Percentiles rank a stretch among this genome's conserved stretches.
Evolutionary conservation across 441 rosid genomes (phyloP).

Genomic region (Geranium incanum): DNA sequence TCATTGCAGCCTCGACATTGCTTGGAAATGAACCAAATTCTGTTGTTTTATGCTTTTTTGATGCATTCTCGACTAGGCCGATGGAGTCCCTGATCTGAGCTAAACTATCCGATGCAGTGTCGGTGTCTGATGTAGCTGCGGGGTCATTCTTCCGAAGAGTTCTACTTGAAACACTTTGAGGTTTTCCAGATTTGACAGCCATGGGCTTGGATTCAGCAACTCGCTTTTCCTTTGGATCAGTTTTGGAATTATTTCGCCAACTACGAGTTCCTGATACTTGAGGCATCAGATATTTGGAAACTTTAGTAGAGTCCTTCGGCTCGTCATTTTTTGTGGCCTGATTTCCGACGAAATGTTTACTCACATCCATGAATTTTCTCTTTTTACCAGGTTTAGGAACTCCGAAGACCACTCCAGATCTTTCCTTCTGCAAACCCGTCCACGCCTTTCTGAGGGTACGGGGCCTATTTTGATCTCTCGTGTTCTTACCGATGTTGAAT

Average conservation of each 20-base stretch:
- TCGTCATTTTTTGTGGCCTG: conserved; percentile 37
- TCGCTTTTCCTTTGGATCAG: conserved; percentile 18
- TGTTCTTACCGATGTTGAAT: conserved; percentile 67
- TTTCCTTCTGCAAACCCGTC: conserved; percentile 76
- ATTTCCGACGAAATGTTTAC: conserved; percentile 74
- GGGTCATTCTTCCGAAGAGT: conserved; percentile 44
- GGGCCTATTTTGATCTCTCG: conserved; percentile 39
- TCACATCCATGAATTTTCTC: conserved; percentile 95
- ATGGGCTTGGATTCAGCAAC: conserved; percentile 38
- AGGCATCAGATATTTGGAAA: conserved; percentile 56
- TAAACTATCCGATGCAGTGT: conserved; percentile 29
- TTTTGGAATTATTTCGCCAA: conserved; percentile 48
- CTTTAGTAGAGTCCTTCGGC: conserved; percentile 34
- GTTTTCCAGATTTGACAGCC: conserved; percentile 51
- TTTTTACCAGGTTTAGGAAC: conserved; percentile 98
- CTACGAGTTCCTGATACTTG: conserved; percentile 56
- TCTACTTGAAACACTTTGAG: conserved; percentile 43
- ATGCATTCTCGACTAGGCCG: conserved; percentile 34
- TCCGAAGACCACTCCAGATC: conserved; percentile 69
- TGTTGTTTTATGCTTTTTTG: conserved; percentile 17
- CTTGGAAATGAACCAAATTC: too few relatives aligned
- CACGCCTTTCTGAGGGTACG: conserved; percentile 49
- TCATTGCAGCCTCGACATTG: background rate
- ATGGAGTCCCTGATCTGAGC: conserved; percentile 40
- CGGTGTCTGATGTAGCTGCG: conserved; percentile 26